A percentile compares a stretch with the other conserved stretches of the same genome.
phyloP scores from a whole-genome alignment of 129 eudicot species.

The Tagetes erecta region DNA sequence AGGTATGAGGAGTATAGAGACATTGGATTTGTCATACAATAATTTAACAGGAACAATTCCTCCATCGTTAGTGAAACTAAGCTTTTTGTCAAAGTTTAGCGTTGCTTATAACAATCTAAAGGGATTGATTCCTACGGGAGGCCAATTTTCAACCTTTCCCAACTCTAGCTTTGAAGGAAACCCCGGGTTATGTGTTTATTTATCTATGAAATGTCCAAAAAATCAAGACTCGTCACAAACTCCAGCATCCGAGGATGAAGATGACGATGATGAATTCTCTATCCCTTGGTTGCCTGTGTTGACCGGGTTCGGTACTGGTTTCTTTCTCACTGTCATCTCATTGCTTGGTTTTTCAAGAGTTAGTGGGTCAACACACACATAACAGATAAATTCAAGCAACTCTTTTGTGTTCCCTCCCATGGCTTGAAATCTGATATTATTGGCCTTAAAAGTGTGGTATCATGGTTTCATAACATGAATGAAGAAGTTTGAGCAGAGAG shows the following conservation, averaged over 20 bases:
- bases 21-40: slow-evolving; percentile 56
- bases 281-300: slow-evolving; percentile 37
- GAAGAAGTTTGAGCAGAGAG: not conserved
- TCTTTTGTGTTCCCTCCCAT: too few species aligned
- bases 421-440: not conserved
- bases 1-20: slow-evolving; percentile 48
- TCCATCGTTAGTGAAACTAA: slow-evolving; percentile 40
- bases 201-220: not conserved
- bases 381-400: not conserved
- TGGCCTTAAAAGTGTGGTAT: slow-evolving; percentile 1
- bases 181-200: not conserved
- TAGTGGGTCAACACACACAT: not conserved
- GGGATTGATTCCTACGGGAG: slow-evolving; percentile 42
- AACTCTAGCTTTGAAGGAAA: slow-evolving; percentile 14
- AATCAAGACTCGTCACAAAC: not conserved
- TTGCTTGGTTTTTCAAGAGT: slow-evolving; percentile 32
- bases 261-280: not conserved
- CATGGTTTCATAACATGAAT: not conserved
- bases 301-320: slow-evolving; percentile 42
- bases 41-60: slow-evolving; percentile 48
- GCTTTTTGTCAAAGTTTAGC: slow-evolving; percentile 28
- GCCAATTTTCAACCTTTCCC: slow-evolving; percentile 26
- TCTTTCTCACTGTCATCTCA: slow-evolving; percentile 35
- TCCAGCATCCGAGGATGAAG: slow-evolving; percentile 32
- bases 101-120: slow-evolving; percentile 21